Conservation (phyloP, 1,284 basidiomycete species). For the Cryptococcus hybrid region DNA sequence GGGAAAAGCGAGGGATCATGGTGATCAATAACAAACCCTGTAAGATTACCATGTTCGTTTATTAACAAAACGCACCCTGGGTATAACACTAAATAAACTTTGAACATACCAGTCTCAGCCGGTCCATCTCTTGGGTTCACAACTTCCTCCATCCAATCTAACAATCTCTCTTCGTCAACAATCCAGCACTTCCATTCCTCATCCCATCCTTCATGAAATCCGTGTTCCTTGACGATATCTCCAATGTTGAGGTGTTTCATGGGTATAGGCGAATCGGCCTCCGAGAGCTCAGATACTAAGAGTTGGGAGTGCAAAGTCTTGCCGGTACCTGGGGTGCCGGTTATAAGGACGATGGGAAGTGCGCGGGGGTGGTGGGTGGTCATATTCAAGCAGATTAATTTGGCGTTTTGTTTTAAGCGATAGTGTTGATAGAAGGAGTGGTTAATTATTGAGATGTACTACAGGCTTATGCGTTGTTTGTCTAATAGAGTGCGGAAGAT, state of each 20-base stretch:
- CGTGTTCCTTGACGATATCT: conserved; percentile 80
- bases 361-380: conserved; percentile 49
- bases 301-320: conserved; percentile 90
- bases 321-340: conserved; percentile 67
- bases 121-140: conserved; percentile 44
- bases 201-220: conserved; percentile 80
- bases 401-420: neutral
- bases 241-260: conserved; percentile 85
- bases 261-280: conserved; percentile 61
- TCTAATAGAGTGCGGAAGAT: too few relatives aligned
- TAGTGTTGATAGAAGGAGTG: neutral
- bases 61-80: neutral
- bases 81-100: neutral
- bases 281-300: conserved; percentile 54
- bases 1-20: conserved; percentile 95
- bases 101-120: conserved; percentile 38
- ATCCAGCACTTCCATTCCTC: conserved; percentile 93
- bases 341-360: conserved; percentile 83
- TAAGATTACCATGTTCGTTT: neutral
- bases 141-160: conserved; percentile 80
- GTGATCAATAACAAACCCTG: conserved; percentile 93
- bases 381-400: conserved; percentile 20
- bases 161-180: conserved; percentile 92
- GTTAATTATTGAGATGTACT: neutral
- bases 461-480: too few relatives aligned